Evolutionary conservation across 2,329 filamentous ascomycete species (phyloP), one percentile per base, ranked within the genome.

Genomic region (Elsinoe arachidis): DNA sequence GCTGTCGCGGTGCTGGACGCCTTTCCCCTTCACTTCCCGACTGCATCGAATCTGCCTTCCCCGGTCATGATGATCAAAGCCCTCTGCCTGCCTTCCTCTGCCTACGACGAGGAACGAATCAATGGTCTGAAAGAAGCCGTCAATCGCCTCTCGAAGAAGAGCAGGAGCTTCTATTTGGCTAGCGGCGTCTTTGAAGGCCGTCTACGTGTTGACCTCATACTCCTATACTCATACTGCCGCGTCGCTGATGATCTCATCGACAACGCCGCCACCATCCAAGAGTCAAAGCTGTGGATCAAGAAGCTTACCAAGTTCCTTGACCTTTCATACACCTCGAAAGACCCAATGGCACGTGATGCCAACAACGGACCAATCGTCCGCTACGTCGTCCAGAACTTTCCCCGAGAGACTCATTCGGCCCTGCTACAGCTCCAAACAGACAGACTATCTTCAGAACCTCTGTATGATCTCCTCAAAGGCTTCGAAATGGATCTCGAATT

Each of bases 231-330:
- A 0, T 89, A 88, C 66, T 90, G 86, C 63, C 78, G 86, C 10
- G 80, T 88, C 9, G 85, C 85, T 1, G 87, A 90, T 66, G 86
- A 90, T 63, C 73, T 90, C 3, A 79, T 90, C 7, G 86, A 90
- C 62, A 79, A 88, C 59, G 80, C 86, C 0, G 63, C 71, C 1
- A 76, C 74, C 1, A 66, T 73, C 1, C 65, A 72, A 0, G 80
- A 84, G 62, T 82, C 84, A 5, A 70, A 71, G 23, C 63, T 70
- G 7, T 87, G 83, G 79, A 80, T 87, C 46, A 66, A 70, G 14
- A 83, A 80, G 64, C 73, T 88, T 17, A 76, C 75, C 21, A 68
- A 70, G 2, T 86, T 81, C 61, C 73, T 88, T 6, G 74, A 82
- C 55, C 66, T 82, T 5, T 73, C 73, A 1, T 85, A 84, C 49